Conservation (phyloP, 495 filamentous ascomycete genomes). For the Hyaloscypha hepaticicola region DNA sequence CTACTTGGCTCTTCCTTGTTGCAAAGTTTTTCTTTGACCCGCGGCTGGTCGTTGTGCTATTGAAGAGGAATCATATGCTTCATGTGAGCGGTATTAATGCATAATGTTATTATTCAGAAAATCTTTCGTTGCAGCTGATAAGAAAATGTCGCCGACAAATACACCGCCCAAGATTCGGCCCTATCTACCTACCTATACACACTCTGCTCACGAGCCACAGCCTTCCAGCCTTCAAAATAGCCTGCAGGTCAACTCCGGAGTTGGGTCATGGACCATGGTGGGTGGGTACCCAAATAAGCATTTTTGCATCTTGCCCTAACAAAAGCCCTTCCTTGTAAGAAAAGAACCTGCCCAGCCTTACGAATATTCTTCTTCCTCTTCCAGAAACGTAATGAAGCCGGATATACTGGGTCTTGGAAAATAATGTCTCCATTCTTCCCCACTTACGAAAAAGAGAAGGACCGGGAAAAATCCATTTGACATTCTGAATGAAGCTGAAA, state of each 20-base stretch:
- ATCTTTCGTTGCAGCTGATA: no score
- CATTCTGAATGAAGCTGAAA: no score
- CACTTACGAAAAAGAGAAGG: not conserved
- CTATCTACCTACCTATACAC: not conserved
- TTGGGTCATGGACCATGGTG: not conserved
- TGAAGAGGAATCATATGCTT: not conserved
- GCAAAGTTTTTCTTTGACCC: not conserved
- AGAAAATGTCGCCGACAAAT: no score
- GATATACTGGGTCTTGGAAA: not conserved
- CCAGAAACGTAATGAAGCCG: not conserved
- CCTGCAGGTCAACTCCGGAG: not conserved
- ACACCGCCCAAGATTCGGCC: no score
- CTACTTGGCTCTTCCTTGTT: not conserved
- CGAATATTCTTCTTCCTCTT: not conserved
- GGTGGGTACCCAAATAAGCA: conserved; percentile 11
- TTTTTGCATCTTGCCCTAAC: conserved; percentile 6
- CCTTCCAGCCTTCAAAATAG: not conserved
- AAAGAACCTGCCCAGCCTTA: conserved; percentile 1
- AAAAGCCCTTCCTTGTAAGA: not conserved
- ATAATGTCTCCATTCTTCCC: no score
- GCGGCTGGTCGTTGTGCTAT: not conserved
- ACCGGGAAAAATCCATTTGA: not conserved
- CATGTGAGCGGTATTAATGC: not conserved
- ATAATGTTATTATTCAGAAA: not conserved
- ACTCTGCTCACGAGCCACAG: not conserved